Base-by-base conservation (phyloP, 2,329 filamentous ascomycete species). In the Mycogone perniciosa region DNA sequence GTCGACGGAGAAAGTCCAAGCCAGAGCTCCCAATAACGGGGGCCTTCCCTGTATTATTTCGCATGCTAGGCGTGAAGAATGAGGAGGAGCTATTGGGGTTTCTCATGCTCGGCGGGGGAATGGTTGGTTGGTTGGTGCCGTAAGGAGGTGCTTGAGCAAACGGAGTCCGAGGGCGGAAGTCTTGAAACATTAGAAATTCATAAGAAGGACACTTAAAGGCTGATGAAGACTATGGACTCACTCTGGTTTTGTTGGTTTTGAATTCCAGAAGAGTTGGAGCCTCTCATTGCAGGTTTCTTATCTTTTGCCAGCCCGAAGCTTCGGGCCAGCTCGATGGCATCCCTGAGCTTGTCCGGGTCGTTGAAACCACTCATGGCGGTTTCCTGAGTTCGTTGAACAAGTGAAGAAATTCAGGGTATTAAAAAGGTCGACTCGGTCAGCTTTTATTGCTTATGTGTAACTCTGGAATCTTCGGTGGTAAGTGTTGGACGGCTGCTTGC, bases 301-400 rank as follows among this genome's bases (percentile, higher is more conserved):
- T 43, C 37, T 5, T 54, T 57, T 3, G 26, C 5, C 1, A 46
- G 49, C 11, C 56, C 53, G 48, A 68, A 68, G 37, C 54, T 57
- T 2, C 44, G 38, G 1, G 58, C 59, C 9, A 68, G 59, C 5
- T 57, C 63, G 11, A 51, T 51, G 10, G 66, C 66, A 7, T 55
- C 65, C 10, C 52, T 54, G 2, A 68, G 45, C 35, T 58, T 66
- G 7, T 56, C 54, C 0, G 54, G 27, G 26, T 68, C 60, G 7
- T 56, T 56, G 31, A 54, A 67, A 1, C 50, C 42, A 20, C 46
- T 51, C 59, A 58, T 60, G 40, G 52, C 54, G 30, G 30, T 26
- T 8, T n/a, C n/a, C 6, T n/a, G 34, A 6, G 9, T 6, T 31
- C 29, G 31, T 37, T 44, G 29, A 37, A 33, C 7, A 44, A 7